Evolutionary conservation across 306 rosid genomes (phyloP).

Genomic region (Rosa rugosa): DNA sequence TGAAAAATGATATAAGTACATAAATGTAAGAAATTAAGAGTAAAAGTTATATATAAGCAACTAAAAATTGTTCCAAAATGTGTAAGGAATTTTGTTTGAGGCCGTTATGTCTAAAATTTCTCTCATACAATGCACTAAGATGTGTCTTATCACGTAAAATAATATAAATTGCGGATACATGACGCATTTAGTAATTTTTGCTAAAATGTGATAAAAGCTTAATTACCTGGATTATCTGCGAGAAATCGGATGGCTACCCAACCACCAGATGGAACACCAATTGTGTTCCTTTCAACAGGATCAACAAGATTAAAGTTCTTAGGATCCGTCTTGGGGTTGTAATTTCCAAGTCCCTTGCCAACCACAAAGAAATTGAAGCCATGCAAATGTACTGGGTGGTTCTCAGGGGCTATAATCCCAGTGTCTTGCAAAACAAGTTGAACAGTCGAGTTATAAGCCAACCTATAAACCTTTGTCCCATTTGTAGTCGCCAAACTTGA

Average conservation of each 20-base stretch:
- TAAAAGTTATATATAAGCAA: neutral
- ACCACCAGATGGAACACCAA: constrained; percentile 86
- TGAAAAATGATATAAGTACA: constrained; percentile 17
- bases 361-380: constrained; percentile 78
- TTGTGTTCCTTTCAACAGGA: constrained; percentile 85
- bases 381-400: constrained; percentile 82
- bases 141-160: too few relatives aligned
- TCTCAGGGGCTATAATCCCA: constrained; percentile 63
- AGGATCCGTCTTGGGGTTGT: constrained; percentile 47
- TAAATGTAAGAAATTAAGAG: neutral
- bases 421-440: constrained; percentile 75
- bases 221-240: constrained; percentile 91
- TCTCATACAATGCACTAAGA: neutral
- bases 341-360: constrained; percentile 72
- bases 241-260: constrained; percentile 82
- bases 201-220: neutral
- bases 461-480: constrained; percentile 59
- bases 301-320: constrained; percentile 64
- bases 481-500: constrained; percentile 36
- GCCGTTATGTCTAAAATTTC: neutral
- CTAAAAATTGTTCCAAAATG: neutral
- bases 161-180: too few relatives aligned
- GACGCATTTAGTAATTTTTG: too few relatives aligned
- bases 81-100: neutral
- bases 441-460: constrained; percentile 56